A percentile compares a stretch with the other conserved stretches of the same genome.
Conservation (phyloP, 257 asterid species). For the Gentiana dahurica region DNA sequence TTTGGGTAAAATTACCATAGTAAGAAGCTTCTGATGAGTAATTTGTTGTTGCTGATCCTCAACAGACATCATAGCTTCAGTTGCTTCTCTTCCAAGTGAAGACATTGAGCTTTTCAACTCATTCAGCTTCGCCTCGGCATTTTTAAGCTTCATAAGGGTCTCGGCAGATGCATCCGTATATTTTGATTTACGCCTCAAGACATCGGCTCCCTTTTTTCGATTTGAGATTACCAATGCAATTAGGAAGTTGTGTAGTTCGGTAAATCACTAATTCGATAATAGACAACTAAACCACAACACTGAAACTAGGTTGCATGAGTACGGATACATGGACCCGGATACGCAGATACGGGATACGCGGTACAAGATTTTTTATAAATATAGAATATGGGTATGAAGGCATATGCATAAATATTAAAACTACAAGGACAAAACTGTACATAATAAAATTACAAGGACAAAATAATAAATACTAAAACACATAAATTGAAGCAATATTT, state of each 20-base stretch:
- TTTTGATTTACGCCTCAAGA: conserved; percentile 75
- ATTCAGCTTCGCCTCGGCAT: conserved; percentile 59
- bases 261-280: not conserved
- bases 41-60: conserved; percentile 80
- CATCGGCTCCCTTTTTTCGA: conserved; percentile 64
- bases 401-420: no score
- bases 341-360: no score
- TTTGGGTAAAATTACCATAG: conserved; percentile 37
- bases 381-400: no score
- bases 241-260: not conserved
- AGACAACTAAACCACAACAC: not conserved
- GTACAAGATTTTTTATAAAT: no score
- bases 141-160: conserved; percentile 55
- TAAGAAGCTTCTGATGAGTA: conserved; percentile 66
- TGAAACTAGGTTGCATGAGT: not conserved
- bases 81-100: conserved; percentile 85
- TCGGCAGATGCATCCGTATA: conserved; percentile 73
- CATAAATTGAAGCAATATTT: no score
- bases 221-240: not conserved
- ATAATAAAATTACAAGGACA: no score
- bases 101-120: conserved; percentile 74
- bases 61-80: conserved; percentile 77
- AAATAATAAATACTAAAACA: no score
- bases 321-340: no score
- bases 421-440: no score